A percentile compares a stretch with the other conserved stretches of the same genome.
phyloP scores from a whole-genome alignment of 2,329 filamentous ascomycete species.

The Talaromyces sp. region DNA sequence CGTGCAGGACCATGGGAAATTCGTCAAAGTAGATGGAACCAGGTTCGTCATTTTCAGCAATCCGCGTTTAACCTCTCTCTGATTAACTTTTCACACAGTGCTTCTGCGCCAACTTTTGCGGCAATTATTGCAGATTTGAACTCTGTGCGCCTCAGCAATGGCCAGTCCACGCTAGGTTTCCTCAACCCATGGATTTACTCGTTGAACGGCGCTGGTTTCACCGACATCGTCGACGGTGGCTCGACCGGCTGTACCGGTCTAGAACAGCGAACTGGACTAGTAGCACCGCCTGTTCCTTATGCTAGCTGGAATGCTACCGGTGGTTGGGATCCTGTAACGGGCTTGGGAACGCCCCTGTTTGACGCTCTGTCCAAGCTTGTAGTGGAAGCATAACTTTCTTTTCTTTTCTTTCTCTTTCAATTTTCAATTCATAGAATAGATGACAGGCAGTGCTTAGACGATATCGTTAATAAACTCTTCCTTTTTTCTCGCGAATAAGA shows the following conservation, averaged over 20 bases:
- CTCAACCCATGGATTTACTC: conserved; percentile 58
- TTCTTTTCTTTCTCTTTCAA: not conserved
- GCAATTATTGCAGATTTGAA: conserved; percentile 61
- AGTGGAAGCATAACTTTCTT: conserved; percentile 1
- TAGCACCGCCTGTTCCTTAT: conserved; percentile 33
- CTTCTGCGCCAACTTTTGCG: conserved; percentile 58
- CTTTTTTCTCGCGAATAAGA: not conserved
- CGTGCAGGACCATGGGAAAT: conserved; percentile 33
- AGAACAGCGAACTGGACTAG: conserved; percentile 27
- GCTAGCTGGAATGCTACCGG: conserved; percentile 46
- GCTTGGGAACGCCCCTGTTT: conserved; percentile 31
- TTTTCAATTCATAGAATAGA: not conserved
- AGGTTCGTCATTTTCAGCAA: conserved; percentile 21
- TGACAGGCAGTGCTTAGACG: not conserved
- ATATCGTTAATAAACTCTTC: not conserved
- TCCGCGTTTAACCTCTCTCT: not conserved
- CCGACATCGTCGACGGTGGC: conserved; percentile 44
- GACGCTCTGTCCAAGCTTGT: conserved; percentile 15
- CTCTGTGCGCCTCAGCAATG: conserved; percentile 52
- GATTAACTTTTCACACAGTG: conserved; percentile 29
- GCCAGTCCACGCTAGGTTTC: conserved; percentile 51
- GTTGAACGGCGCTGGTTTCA: conserved; percentile 38
- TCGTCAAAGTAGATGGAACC: conserved; percentile 42
- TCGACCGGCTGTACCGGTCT: conserved; percentile 41
- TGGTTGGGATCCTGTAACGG: conserved; percentile 39